phyloP scores from a whole-genome alignment of 352 stramenopile genomes.

The Phytophthora tentaculata region DNA sequence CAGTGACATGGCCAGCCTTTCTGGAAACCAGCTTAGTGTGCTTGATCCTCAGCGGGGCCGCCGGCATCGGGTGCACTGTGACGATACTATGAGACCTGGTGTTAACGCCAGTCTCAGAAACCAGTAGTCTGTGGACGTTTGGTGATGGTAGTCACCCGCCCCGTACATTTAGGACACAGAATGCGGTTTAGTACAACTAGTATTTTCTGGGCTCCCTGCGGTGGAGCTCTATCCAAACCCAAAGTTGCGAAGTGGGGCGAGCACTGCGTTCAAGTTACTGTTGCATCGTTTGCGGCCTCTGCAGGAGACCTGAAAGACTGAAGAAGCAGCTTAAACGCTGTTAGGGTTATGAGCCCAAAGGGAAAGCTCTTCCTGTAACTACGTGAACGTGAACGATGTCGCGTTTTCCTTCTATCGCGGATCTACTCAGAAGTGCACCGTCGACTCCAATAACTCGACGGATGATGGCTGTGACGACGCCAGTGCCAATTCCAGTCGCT shows the following conservation, averaged over 20 bases:
- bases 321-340: background rate
- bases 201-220: background rate
- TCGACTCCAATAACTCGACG: background rate
- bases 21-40: too few relatives aligned
- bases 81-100: too few relatives aligned
- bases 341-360: background rate
- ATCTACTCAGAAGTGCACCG: background rate
- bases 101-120: too few relatives aligned
- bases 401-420: background rate
- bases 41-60: too few relatives aligned
- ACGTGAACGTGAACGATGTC: background rate
- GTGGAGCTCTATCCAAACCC: background rate
- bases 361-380: background rate
- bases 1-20: too few relatives aligned
- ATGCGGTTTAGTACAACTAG: background rate
- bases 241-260: conserved; percentile 2
- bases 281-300: background rate
- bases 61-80: too few relatives aligned
- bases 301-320: background rate
- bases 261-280: background rate
- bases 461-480: background rate
- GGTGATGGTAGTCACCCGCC: background rate
- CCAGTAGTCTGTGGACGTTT: background rate
- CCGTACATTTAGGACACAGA: background rate
- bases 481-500: background rate